phyloP scores from a whole-genome alignment of 441 rosid genomes.

The Croton setiger region DNA sequence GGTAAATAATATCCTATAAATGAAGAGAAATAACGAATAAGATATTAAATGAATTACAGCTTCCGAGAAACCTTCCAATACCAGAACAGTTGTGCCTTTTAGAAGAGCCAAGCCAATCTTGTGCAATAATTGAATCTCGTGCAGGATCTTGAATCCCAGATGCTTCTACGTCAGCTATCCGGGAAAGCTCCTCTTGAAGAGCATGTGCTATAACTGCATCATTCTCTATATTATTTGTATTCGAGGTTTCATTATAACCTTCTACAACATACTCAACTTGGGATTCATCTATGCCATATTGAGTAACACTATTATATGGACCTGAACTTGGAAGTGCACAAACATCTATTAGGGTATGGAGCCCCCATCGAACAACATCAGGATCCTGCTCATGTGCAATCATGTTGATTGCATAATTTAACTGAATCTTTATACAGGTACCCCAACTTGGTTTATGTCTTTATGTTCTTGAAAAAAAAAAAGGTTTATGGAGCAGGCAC shows the following conservation, averaged over 20 bases:
- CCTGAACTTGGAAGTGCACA: slow-evolving; percentile 56
- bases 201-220: slow-evolving; percentile 79
- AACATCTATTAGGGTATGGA: slow-evolving; percentile 52
- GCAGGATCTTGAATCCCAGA: slow-evolving; percentile 35
- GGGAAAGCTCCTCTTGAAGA: slow-evolving; percentile 78
- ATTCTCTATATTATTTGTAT: slow-evolving; percentile 42
- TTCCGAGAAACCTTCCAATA: slow-evolving; percentile 24
- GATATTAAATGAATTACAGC: slow-evolving; percentile 13
- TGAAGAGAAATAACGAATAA: slow-evolving; percentile 8
- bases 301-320: slow-evolving; percentile 45
- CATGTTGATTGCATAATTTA: slow-evolving; percentile 29
- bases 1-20: slow-evolving; percentile 12
- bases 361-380: slow-evolving; percentile 85
- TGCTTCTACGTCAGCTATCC: slow-evolving; percentile 53
- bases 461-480: slow-evolving; percentile 16
- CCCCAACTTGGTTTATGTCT: slow-evolving; percentile 3
- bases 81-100: slow-evolving; percentile 24
- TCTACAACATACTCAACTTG: slow-evolving; percentile 54
- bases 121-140: slow-evolving; percentile 52
- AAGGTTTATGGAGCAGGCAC: slow-evolving; percentile 1
- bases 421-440: not conserved
- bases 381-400: slow-evolving; percentile 49
- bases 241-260: slow-evolving; percentile 43
- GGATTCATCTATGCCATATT: slow-evolving; percentile 39
- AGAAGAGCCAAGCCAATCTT: slow-evolving; percentile 52